Conservation (phyloP, 2,329 filamentous ascomycete genomes). For the Stagonosporopsis rhizophila region DNA sequence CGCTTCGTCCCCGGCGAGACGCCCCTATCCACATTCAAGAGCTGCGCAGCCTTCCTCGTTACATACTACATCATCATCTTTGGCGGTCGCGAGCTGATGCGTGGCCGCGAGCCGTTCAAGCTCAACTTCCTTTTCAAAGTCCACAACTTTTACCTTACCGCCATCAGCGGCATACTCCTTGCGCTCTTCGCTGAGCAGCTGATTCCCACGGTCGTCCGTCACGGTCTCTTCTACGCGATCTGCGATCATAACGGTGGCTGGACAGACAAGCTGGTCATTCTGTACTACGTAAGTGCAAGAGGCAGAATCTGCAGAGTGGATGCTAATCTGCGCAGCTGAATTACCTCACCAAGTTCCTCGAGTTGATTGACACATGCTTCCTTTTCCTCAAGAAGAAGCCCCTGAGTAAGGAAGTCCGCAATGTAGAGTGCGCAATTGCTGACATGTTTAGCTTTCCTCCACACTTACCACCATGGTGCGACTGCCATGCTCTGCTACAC, state of each 20-base stretch:
- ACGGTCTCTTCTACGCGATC: constrained; percentile 88
- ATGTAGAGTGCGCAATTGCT: constrained; percentile 23
- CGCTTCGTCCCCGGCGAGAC: constrained; percentile 81
- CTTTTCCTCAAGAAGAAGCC: constrained; percentile 99
- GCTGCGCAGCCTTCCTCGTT: constrained; percentile 79
- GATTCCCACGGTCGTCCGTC: constrained; percentile 77
- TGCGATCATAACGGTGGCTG: constrained; percentile 84
- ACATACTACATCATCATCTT: constrained; percentile 95
- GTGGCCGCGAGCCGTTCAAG: constrained; percentile 82
- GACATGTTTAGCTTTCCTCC: constrained; percentile 74
- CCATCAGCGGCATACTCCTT: constrained; percentile 80
- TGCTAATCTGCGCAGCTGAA: constrained; percentile 73
- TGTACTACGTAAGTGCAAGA: constrained; percentile 84
- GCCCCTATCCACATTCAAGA: constrained; percentile 87
- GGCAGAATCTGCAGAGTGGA: neutral
- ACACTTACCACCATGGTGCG: constrained; percentile 98
- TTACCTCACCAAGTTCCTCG: constrained; percentile 97
- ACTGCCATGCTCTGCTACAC: constrained; percentile 98
- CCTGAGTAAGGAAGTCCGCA: constrained; percentile 65
- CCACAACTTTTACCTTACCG: constrained; percentile 94
- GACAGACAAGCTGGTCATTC: constrained; percentile 89
- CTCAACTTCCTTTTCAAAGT: constrained; percentile 90
- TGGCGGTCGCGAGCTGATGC: constrained; percentile 91
- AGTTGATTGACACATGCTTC: constrained; percentile 94
- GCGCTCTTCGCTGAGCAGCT: constrained; percentile 91